These are phyloP conservation scores for Glycine soja DNA, from an alignment of 306 rosid genomes.

Conservation along the genomic window DNA sequence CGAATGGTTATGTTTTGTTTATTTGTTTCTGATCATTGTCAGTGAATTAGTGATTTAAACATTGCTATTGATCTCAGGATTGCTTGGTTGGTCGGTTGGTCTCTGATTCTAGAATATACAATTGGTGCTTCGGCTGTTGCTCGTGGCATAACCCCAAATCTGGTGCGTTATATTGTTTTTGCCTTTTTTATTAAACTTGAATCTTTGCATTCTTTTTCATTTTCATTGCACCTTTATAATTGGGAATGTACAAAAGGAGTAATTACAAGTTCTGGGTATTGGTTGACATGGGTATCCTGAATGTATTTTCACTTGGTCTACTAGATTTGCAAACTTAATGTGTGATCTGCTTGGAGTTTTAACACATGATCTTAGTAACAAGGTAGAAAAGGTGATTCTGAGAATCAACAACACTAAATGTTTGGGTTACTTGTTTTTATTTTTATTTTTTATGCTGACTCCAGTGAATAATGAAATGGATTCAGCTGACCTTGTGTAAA, in stretches of 20 bases:
- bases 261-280: neutral
- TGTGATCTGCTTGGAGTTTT: conserved; percentile 20
- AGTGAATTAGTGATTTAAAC: conserved; percentile 31
- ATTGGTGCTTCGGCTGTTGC: conserved; percentile 95
- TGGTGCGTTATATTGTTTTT: conserved; percentile 56
- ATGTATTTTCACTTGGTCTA: conserved; percentile 30
- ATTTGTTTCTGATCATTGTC: neutral
- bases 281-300: neutral
- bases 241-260: conserved; percentile 7
- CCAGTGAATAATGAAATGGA: conserved; percentile 1
- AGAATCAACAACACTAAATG: conserved; percentile 1
- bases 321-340: neutral
- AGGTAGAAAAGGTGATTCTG: conserved; percentile 18
- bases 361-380: conserved; percentile 6
- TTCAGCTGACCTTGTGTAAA: neutral
- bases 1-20: conserved; percentile 20
- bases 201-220: conserved; percentile 6
- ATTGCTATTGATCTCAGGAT: conserved; percentile 57
- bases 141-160: conserved; percentile 95
- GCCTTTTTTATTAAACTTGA: neutral
- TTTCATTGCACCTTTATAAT: conserved; percentile 7
- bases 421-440: conserved; percentile 11
- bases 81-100: conserved; percentile 98
- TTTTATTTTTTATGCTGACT: conserved; percentile 25
- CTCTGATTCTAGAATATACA: conserved; percentile 87